Evolutionary conservation across 2,329 filamentous ascomycete species (phyloP).

Genomic region (Dothistroma septosporum): DNA sequence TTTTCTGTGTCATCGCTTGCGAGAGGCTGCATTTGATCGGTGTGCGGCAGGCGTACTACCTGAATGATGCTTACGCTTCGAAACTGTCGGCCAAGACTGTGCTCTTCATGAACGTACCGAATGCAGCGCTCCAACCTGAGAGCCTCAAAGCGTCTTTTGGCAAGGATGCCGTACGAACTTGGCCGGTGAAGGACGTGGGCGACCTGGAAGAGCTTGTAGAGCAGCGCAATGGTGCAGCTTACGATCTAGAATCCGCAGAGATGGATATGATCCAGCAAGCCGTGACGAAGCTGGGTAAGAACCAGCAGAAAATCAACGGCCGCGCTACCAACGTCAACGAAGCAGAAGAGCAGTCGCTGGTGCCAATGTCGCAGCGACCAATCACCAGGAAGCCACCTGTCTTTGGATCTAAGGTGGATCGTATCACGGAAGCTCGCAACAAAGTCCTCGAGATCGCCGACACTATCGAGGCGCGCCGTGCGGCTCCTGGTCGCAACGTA

Average conservation of each 20-base stretch:
- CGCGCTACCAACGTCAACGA: slow-evolving; percentile 10
- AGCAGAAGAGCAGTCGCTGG: slow-evolving; percentile 21
- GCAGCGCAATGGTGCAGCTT: slow-evolving; percentile 41
- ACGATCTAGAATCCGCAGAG: slow-evolving; percentile 44
- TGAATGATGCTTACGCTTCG: slow-evolving; percentile 42
- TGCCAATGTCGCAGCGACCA: slow-evolving; percentile 47
- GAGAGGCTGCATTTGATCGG: slow-evolving; percentile 48
- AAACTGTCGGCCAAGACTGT: slow-evolving; percentile 47
- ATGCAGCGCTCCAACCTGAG: slow-evolving; percentile 27
- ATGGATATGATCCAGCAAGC: slow-evolving; percentile 41
- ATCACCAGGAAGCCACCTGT: slow-evolving; percentile 66
- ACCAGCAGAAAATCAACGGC: slow-evolving; percentile 13
- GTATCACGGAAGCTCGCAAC: slow-evolving; percentile 77
- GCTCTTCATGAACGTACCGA: slow-evolving; percentile 46
- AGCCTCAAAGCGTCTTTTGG: slow-evolving; percentile 36
- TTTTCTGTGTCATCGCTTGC: slow-evolving; percentile 43
- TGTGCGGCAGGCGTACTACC: slow-evolving; percentile 46
- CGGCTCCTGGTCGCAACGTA: slow-evolving; percentile 49
- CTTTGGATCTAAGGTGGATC: slow-evolving; percentile 81
- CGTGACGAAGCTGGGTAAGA: slow-evolving; percentile 20
- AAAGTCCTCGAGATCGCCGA: slow-evolving; percentile 71
- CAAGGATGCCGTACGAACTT: slow-evolving; percentile 37
- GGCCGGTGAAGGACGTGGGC: slow-evolving; percentile 46
- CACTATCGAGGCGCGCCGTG: slow-evolving; percentile 62
- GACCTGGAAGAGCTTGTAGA: slow-evolving; percentile 44